phyloP scores from a whole-genome alignment of 257 asterid genomes.

The Cordia subcordata region DNA sequence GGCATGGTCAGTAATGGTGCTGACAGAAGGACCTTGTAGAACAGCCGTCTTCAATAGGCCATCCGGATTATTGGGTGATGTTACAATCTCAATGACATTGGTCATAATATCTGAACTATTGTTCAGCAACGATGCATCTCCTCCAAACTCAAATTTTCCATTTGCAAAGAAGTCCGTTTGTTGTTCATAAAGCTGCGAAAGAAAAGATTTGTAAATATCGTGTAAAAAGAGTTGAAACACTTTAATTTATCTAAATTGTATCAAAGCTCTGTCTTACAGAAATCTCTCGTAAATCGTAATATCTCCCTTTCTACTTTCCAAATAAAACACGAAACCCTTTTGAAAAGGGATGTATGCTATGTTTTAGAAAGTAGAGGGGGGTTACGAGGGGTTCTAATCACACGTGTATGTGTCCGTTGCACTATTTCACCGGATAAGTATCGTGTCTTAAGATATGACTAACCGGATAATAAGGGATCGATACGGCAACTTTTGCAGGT shows the following conservation, averaged over 20 bases:
- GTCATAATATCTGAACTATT: slow-evolving; percentile 22
- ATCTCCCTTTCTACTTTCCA: too few species aligned
- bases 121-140: slow-evolving; percentile 34
- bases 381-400: too few species aligned
- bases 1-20: slow-evolving; percentile 52
- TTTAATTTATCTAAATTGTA: too few species aligned
- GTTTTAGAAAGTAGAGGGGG: too few species aligned
- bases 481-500: slow-evolving; percentile 49
- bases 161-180: slow-evolving; percentile 54
- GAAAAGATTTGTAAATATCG: too few species aligned
- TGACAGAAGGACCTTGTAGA: slow-evolving; percentile 28
- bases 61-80: slow-evolving; percentile 79
- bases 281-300: too few species aligned
- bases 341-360: too few species aligned
- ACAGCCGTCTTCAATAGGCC: slow-evolving; percentile 40
- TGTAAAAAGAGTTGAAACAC: too few species aligned
- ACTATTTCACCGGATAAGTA: too few species aligned
- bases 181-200: slow-evolving; percentile 40
- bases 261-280: too few species aligned
- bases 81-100: slow-evolving; percentile 56
- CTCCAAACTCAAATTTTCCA: slow-evolving; percentile 34
- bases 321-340: too few species aligned
- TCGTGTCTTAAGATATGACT: not conserved
- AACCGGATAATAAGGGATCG: slow-evolving; percentile 54
- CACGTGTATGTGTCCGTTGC: too few species aligned